Evolutionary conservation across 306 rosid species (phyloP).

Genomic region (Cercis canadensis): DNA sequence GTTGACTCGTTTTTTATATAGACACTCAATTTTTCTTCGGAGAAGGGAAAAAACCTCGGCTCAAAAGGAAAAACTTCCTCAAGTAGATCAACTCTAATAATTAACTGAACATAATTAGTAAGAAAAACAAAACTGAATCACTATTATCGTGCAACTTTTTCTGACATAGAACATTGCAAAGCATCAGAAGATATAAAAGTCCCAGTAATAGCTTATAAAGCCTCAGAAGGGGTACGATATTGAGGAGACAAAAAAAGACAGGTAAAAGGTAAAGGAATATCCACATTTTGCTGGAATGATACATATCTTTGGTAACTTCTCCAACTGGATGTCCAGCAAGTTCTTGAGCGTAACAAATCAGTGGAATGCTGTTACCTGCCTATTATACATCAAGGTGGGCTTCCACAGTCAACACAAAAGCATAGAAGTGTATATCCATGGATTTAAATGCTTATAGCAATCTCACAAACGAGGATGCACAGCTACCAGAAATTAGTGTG

Average conservation of each 20-base stretch:
- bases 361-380: constrained; percentile 55
- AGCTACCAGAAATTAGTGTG: constrained; percentile 50
- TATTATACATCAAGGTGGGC: constrained; percentile 57
- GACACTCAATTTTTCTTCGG: not conserved
- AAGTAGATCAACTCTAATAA: not conserved
- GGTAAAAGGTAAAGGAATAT: constrained; percentile 41
- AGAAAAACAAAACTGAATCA: constrained; percentile 35
- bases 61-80: not conserved
- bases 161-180: constrained; percentile 33
- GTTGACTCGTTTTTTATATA: not conserved
- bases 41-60: not conserved
- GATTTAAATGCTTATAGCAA: constrained; percentile 52
- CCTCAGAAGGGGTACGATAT: constrained; percentile 39
- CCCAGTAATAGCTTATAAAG: constrained; percentile 45
- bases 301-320: constrained; percentile 56
- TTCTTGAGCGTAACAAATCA: constrained; percentile 55
- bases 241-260: constrained; percentile 18
- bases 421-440: constrained; percentile 42
- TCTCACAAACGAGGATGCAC: constrained; percentile 46
- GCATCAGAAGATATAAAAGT: constrained; percentile 47
- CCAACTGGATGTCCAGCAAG: constrained; percentile 56
- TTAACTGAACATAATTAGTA: constrained; percentile 2
- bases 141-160: constrained; percentile 36
- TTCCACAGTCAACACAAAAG: constrained; percentile 50
- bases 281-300: constrained; percentile 63